Percentiles rank a stretch among this genome's conserved stretches.
phyloP scores from a whole-genome alignment of 192 early-diverging fungal genomes.

The Umbelopsis ramanniana region DNA sequence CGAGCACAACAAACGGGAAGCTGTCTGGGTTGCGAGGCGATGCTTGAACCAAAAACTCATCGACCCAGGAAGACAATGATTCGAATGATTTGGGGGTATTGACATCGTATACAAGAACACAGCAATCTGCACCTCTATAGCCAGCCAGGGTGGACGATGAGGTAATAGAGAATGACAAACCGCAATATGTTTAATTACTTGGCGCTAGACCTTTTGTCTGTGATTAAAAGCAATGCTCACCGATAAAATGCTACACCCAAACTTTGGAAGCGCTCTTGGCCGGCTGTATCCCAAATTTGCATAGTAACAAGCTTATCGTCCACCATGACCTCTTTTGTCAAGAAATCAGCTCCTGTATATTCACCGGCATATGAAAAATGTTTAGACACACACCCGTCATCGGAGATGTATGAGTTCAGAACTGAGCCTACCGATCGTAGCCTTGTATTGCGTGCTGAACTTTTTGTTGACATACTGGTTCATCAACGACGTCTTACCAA shows the following conservation, averaged over 20 bases:
- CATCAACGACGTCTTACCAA: conserved; percentile 99
- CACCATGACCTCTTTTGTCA: conserved; percentile 95
- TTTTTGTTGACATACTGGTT: conserved; percentile 99
- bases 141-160: background rate
- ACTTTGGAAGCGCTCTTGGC: conserved; percentile 98
- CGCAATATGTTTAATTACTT: background rate
- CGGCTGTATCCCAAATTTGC: conserved; percentile 99
- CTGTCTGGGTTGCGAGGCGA: conserved; percentile 93
- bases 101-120: conserved; percentile 96
- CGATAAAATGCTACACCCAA: conserved; percentile 97
- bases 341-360: conserved; percentile 83
- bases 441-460: conserved; percentile 98
- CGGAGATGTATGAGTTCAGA: background rate
- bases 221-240: background rate
- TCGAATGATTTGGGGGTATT: conserved; percentile 95
- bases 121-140: conserved; percentile 95
- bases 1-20: conserved; percentile 99
- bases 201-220: no score
- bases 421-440: conserved; percentile 78
- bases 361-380: background rate
- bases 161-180: background rate
- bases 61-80: conserved; percentile 84
- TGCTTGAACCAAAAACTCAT: conserved; percentile 98
- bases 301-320: conserved; percentile 95
- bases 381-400: background rate